These are phyloP conservation scores for Aschersonia sp. DNA, from an alignment of 2,329 filamentous ascomycete genomes.

Conservation along the genomic window DNA sequence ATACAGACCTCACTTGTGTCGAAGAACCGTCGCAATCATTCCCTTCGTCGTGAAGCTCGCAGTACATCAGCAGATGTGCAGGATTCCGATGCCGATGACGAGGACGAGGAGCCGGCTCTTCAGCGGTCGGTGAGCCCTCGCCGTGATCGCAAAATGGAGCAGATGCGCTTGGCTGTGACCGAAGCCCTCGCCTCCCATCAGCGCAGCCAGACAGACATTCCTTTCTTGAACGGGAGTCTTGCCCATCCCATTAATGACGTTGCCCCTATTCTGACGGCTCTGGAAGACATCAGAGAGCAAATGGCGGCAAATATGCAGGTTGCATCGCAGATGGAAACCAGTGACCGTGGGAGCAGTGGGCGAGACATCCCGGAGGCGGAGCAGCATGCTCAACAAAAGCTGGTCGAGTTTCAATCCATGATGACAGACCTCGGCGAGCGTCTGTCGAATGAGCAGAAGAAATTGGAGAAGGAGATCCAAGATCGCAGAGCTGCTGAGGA, in stretches of 20 bases:
- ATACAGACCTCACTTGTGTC: constrained; percentile 58
- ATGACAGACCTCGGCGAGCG: constrained; percentile 46
- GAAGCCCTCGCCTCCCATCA: constrained; percentile 57
- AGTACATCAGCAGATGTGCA: constrained; percentile 56
- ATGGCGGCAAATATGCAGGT: constrained; percentile 9
- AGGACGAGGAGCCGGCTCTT: constrained; percentile 59
- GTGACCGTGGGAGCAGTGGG: constrained; percentile 34
- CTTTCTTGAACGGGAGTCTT: constrained; percentile 9
- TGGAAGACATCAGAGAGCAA: constrained; percentile 48
- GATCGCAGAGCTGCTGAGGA: constrained; percentile 39
- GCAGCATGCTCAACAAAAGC: constrained; percentile 36
- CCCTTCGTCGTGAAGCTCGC: constrained; percentile 43
- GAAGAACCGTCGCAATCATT: constrained; percentile 38
- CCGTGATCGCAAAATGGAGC: constrained; percentile 67
- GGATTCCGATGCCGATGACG: constrained; percentile 88
- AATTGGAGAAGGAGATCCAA: constrained; percentile 31
- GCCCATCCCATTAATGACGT: constrained; percentile 16
- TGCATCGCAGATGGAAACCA: constrained; percentile 17
- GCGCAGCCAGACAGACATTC: constrained; percentile 18
- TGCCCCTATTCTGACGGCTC: constrained; percentile 46
- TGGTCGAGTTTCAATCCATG: constrained; percentile 45
- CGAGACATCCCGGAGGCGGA: constrained; percentile 39
- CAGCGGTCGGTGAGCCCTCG: constrained; percentile 64
- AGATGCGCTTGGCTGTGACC: constrained; percentile 58
- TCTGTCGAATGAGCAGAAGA: constrained; percentile 30